phyloP scores from a whole-genome alignment of 495 filamentous ascomycete species.

The Neurospora sublineolata region DNA sequence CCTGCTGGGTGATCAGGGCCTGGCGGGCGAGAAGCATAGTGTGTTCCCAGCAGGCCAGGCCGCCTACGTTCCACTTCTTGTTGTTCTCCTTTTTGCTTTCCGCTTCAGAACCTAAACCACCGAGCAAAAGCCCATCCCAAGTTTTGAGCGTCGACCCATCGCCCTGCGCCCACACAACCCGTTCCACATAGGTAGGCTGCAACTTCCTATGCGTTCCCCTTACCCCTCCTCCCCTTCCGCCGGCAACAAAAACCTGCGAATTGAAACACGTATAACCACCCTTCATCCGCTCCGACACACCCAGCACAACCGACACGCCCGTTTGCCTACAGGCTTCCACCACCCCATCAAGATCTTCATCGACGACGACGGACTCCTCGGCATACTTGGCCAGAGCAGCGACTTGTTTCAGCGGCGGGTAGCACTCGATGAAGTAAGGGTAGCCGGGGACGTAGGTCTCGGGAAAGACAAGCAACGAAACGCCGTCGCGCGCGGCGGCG shows the following conservation, averaged over 20 bases:
- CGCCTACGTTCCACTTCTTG: conserved; percentile 28
- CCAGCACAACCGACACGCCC: conserved; percentile 23
- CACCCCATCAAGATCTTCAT: conserved; percentile 21
- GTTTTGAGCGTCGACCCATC: conserved; percentile 25
- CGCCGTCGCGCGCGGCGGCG: conserved; percentile 14
- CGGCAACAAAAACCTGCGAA: conserved; percentile 29
- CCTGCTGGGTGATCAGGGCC: conserved; percentile 26
- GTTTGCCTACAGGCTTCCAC: conserved; percentile 21
- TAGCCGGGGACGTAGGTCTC: conserved; percentile 27
- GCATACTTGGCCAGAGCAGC: conserved; percentile 18
- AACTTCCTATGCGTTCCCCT: conserved; percentile 38
- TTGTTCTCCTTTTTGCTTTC: neutral
- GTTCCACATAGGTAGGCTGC: conserved; percentile 38
- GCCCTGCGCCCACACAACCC: conserved; percentile 34
- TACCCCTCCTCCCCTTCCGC: conserved; percentile 18
- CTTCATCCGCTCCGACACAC: conserved; percentile 29
- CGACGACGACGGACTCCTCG: conserved; percentile 24
- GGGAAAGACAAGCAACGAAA: conserved; percentile 25
- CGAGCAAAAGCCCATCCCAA: neutral
- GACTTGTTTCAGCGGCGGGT: conserved; percentile 18
- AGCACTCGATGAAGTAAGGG: conserved; percentile 26
- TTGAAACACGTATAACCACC: conserved; percentile 32
- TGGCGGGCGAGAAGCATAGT: conserved; percentile 35
- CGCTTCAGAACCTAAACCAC: neutral
- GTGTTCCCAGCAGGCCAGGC: conserved; percentile 39